These are phyloP conservation scores for Pseudocercospora cruenta DNA, from an alignment of 2,329 filamentous ascomycete species.

Conservation along the genomic window DNA sequence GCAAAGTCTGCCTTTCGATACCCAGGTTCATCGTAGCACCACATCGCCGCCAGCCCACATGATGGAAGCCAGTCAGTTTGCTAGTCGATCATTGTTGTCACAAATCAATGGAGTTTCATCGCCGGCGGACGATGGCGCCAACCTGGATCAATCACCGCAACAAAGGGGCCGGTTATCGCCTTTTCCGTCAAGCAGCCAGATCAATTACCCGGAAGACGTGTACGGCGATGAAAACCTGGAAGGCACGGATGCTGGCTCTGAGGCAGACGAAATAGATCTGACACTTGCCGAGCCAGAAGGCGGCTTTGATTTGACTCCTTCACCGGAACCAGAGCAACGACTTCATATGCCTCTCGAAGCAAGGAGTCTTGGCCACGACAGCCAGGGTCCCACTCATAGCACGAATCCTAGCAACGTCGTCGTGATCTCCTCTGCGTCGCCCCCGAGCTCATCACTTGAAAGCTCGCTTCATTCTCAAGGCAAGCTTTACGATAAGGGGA, in stretches of 20 bases:
- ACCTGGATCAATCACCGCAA: neutral
- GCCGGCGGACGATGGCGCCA: neutral
- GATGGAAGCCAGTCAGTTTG: slow-evolving; percentile 6
- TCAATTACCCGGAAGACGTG: neutral
- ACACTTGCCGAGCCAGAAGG: slow-evolving; percentile 34
- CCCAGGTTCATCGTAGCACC: slow-evolving; percentile 3
- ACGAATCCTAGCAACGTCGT: neutral
- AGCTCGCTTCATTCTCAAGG: neutral
- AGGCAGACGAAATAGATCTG: slow-evolving; percentile 30
- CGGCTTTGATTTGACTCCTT: slow-evolving; percentile 29
- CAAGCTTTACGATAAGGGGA: neutral
- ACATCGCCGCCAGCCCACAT: neutral
- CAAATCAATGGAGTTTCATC: neutral
- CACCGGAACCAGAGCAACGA: slow-evolving; percentile 8
- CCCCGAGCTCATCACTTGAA: slow-evolving; percentile 7
- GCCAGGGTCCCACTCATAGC: neutral
- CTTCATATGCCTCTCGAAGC: neutral
- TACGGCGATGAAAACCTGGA: slow-evolving; percentile 19
- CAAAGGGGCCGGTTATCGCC: neutral
- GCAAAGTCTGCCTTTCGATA: slow-evolving; percentile 3
- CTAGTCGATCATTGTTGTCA: neutral
- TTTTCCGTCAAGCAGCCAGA: neutral
- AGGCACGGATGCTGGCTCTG: slow-evolving; percentile 7
- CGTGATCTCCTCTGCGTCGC: slow-evolving; percentile 16
- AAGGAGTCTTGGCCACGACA: neutral